These are phyloP conservation scores for Penicillium sp. DNA, from an alignment of 2,329 filamentous ascomycete genomes.

Conservation along the genomic window DNA sequence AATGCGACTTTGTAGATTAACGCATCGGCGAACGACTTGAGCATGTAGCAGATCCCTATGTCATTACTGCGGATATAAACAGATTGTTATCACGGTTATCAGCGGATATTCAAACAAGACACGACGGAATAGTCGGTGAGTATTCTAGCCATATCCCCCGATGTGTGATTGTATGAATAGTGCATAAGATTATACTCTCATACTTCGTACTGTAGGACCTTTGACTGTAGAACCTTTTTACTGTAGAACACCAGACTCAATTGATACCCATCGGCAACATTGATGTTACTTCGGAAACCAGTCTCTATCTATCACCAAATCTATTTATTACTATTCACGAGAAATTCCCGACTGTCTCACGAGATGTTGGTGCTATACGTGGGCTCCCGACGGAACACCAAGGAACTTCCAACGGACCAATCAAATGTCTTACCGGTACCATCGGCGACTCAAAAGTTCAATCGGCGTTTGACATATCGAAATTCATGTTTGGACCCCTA, in stretches of 20 bases:
- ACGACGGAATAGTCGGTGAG: slow-evolving; percentile 5
- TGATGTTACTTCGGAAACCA: background rate
- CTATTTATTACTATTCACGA: background rate
- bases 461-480: slow-evolving; percentile 5
- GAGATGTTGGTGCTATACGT: background rate
- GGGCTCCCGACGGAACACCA: background rate
- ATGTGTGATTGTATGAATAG: background rate
- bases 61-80: background rate
- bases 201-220: background rate
- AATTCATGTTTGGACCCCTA: background rate
- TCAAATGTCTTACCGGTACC: background rate
- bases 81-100: background rate
- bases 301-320: background rate
- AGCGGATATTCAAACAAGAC: background rate
- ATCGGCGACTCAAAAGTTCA: slow-evolving; percentile 1
- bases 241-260: background rate
- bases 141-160: background rate
- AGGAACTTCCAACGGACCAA: background rate
- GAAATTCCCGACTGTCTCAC: background rate
- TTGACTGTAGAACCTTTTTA: background rate
- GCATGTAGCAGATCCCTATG: background rate
- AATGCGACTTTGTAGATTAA: background rate
- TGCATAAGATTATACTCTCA: background rate
- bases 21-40: background rate
- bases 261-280: background rate